Evolutionary conservation across 2,329 filamentous ascomycete species (phyloP).

Genomic region (Neophaeococcomyces aloes): DNA sequence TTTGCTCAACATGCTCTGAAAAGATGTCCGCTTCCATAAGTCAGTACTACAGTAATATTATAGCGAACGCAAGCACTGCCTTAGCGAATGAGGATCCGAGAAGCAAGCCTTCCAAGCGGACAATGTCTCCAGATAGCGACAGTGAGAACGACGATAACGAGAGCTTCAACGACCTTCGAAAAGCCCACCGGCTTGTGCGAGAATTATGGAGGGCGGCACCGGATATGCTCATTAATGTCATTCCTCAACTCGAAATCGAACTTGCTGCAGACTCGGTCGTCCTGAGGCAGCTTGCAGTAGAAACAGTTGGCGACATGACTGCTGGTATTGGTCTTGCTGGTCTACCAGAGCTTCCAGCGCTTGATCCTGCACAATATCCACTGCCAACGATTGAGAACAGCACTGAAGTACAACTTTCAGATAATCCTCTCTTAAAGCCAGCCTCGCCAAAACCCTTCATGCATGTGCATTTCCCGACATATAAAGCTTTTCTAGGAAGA

Average conservation of each 20-base stretch:
- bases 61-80: slow-evolving; percentile 63
- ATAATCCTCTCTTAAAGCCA: slow-evolving; percentile 59
- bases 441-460: slow-evolving; percentile 83
- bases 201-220: slow-evolving; percentile 92
- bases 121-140: slow-evolving; percentile 41
- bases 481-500: slow-evolving; percentile 73
- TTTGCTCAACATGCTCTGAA: slow-evolving; percentile 80
- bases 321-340: slow-evolving; percentile 88
- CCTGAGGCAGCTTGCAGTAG: slow-evolving; percentile 75
- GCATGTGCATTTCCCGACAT: slow-evolving; percentile 66
- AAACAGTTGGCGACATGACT: slow-evolving; percentile 90
- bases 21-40: slow-evolving; percentile 93
- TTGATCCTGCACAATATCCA: slow-evolving; percentile 82
- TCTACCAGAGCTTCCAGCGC: slow-evolving; percentile 57
- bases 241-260: slow-evolving; percentile 88
- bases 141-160: slow-evolving; percentile 63
- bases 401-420: slow-evolving; percentile 47
- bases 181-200: slow-evolving; percentile 78
- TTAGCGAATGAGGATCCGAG: slow-evolving; percentile 25
- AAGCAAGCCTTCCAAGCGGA: slow-evolving; percentile 32
- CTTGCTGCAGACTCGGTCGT: slow-evolving; percentile 81
- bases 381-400: slow-evolving; percentile 48
- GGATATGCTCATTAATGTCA: slow-evolving; percentile 78
- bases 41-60: slow-evolving; percentile 94
- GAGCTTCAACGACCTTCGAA: slow-evolving; percentile 76